Evolutionary conservation across 2,329 filamentous ascomycete genomes (phyloP).

Genomic region (Trichoderma sp.): DNA sequence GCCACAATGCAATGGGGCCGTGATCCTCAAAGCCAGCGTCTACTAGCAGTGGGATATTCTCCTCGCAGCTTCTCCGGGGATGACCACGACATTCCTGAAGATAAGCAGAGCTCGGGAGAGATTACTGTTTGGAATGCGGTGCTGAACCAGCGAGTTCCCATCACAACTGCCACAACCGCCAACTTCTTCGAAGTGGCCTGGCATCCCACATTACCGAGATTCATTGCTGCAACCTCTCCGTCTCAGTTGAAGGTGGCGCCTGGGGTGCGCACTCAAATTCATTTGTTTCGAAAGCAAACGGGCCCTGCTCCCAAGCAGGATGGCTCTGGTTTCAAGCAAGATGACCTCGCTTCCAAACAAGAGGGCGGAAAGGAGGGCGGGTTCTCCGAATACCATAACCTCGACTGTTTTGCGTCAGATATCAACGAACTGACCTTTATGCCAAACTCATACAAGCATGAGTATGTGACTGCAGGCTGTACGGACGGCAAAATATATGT

Average conservation of each 20-base stretch:
- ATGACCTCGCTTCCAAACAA: neutral
- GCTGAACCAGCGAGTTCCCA: slow-evolving; percentile 41
- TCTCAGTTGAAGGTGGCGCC: slow-evolving; percentile 44
- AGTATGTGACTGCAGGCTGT: slow-evolving; percentile 59
- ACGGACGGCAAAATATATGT: slow-evolving; percentile 61
- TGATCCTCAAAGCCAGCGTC: slow-evolving; percentile 42
- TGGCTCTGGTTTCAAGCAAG: too few species aligned
- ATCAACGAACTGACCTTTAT: slow-evolving; percentile 61
- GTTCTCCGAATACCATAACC: slow-evolving; percentile 47
- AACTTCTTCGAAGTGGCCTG: slow-evolving; percentile 65
- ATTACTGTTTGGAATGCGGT: slow-evolving; percentile 57
- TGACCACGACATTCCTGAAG: slow-evolving; percentile 57
- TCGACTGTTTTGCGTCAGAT: slow-evolving; percentile 58
- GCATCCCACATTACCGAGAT: slow-evolving; percentile 54
- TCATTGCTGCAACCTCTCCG: slow-evolving; percentile 57
- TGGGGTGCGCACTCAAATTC: slow-evolving; percentile 53
- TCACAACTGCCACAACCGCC: slow-evolving; percentile 50
- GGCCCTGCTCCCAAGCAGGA: neutral
- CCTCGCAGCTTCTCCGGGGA: slow-evolving; percentile 52
- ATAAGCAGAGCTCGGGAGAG: slow-evolving; percentile 56
- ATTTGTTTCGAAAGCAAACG: slow-evolving; percentile 43
- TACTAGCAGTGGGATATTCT: slow-evolving; percentile 61
- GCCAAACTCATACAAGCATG: slow-evolving; percentile 49
- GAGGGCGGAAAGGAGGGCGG: slow-evolving; percentile 24
- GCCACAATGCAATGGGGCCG: slow-evolving; percentile 62